These are phyloP conservation scores for Puccinia coronata DNA, from an alignment of 1,284 basidiomycete genomes.

Conservation along the genomic window DNA sequence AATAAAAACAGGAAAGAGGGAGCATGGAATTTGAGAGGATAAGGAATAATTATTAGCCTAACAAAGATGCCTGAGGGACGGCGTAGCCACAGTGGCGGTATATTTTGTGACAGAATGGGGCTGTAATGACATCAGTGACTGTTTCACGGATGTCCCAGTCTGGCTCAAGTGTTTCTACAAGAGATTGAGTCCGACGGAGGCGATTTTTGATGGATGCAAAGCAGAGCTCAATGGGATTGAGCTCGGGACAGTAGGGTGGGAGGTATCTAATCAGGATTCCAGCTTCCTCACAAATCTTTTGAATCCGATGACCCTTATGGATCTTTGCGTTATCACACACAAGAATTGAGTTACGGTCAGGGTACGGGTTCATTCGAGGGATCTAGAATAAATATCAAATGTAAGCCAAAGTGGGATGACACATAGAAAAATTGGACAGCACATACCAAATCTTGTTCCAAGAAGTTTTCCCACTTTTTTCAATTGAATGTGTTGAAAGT, in stretches of 20 bases:
- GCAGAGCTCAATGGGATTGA: too few species aligned
- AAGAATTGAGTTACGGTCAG: neutral
- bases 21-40: too few species aligned
- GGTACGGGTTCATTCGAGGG: neutral
- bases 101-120: neutral
- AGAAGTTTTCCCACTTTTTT: slow-evolving; percentile 1
- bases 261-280: slow-evolving; percentile 21
- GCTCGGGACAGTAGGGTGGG: slow-evolving; percentile 24
- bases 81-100: neutral
- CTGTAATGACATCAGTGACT: neutral
- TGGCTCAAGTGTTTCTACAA: neutral
- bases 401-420: too few species aligned
- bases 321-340: slow-evolving; percentile 8
- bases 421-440: neutral
- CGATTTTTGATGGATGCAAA: neutral
- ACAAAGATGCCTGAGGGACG: neutral
- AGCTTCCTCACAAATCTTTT: neutral
- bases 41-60: too few species aligned
- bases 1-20: too few species aligned
- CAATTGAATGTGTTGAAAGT: neutral
- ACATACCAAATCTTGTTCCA: slow-evolving; percentile 6
- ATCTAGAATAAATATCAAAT: neutral
- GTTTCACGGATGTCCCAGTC: neutral
- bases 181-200: neutral
- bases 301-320: neutral